phyloP scores from a whole-genome alignment of 2,329 filamentous ascomycete species.

The Aspergillus terreus region DNA sequence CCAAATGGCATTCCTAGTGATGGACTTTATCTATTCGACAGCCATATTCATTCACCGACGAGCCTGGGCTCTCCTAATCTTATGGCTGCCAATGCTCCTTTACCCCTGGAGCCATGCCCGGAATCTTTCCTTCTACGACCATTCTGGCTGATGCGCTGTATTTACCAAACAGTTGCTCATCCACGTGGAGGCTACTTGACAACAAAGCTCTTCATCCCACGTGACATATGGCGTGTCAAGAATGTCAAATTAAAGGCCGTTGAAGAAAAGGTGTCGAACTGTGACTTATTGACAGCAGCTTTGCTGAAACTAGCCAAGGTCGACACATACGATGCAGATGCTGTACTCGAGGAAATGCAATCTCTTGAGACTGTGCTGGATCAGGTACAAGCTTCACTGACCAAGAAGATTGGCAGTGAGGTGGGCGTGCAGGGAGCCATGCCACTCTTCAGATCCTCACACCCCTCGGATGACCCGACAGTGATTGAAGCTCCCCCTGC shows the following conservation, averaged over 20 bases:
- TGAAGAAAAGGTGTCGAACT: conserved; percentile 91
- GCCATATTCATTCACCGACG: conserved; percentile 66
- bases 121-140: conserved; percentile 84
- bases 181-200: conserved; percentile 89
- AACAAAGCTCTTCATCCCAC: conserved; percentile 84
- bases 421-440: conserved; percentile 76
- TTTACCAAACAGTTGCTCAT: conserved; percentile 89
- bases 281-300: conserved; percentile 85
- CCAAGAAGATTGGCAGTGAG: conserved; percentile 86
- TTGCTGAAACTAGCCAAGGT: conserved; percentile 78
- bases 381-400: conserved; percentile 70
- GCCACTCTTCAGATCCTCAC: conserved; percentile 67
- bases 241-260: conserved; percentile 87
- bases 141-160: conserved; percentile 94
- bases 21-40: conserved; percentile 79
- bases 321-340: conserved; percentile 86
- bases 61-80: conserved; percentile 64
- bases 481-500: conserved; percentile 36
- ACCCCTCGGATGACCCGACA: conserved; percentile 45
- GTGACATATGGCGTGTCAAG: conserved; percentile 90
- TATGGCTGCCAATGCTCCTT: conserved; percentile 62
- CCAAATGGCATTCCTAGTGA: conserved; percentile 56
- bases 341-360: conserved; percentile 92
- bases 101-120: conserved; percentile 85
- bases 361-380: conserved; percentile 80